Evolutionary conservation across 1,284 basidiomycete genomes (phyloP).

Genomic region (Pulchroboletus neoregius): DNA sequence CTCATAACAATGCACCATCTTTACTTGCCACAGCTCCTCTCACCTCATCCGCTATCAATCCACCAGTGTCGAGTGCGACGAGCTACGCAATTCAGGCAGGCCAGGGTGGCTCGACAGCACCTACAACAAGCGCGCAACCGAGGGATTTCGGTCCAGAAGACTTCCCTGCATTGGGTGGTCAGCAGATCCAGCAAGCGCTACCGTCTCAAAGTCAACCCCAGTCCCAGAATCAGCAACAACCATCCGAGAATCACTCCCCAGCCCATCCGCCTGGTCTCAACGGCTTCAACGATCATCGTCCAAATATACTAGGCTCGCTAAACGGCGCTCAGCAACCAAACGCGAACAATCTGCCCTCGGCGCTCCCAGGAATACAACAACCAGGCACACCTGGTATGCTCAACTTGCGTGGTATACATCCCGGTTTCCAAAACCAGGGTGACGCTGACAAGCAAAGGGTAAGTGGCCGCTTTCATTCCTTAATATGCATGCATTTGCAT

Average conservation of each 20-base stretch:
- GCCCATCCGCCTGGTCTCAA: slow-evolving; percentile 69
- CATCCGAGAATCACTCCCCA: slow-evolving; percentile 37
- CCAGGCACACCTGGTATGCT: slow-evolving; percentile 62
- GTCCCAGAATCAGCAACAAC: slow-evolving; percentile 35
- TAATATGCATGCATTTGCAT: background rate
- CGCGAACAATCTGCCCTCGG: slow-evolving; percentile 19
- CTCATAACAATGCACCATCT: slow-evolving; percentile 33
- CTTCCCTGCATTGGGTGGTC: slow-evolving; percentile 76
- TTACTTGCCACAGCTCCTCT: slow-evolving; percentile 19
- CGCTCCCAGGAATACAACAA: slow-evolving; percentile 31
- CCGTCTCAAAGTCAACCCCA: slow-evolving; percentile 32
- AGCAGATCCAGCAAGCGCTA: slow-evolving; percentile 32
- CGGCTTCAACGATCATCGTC: slow-evolving; percentile 57
- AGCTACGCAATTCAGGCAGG: slow-evolving; percentile 78
- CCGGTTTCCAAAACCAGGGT: slow-evolving; percentile 49
- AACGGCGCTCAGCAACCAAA: slow-evolving; percentile 32
- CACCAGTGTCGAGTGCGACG: slow-evolving; percentile 35
- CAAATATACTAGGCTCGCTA: slow-evolving; percentile 51
- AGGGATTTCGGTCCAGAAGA: slow-evolving; percentile 78
- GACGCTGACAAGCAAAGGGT: slow-evolving; percentile 70
- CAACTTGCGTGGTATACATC: slow-evolving; percentile 59
- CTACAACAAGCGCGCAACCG: slow-evolving; percentile 41
- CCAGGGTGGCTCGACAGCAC: slow-evolving; percentile 43
- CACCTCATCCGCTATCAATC: slow-evolving; percentile 35
- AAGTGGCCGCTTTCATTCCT: slow-evolving; percentile 33